phyloP scores from a whole-genome alignment of 805 yeast species.

The Torulaspora gathmanii region DNA sequence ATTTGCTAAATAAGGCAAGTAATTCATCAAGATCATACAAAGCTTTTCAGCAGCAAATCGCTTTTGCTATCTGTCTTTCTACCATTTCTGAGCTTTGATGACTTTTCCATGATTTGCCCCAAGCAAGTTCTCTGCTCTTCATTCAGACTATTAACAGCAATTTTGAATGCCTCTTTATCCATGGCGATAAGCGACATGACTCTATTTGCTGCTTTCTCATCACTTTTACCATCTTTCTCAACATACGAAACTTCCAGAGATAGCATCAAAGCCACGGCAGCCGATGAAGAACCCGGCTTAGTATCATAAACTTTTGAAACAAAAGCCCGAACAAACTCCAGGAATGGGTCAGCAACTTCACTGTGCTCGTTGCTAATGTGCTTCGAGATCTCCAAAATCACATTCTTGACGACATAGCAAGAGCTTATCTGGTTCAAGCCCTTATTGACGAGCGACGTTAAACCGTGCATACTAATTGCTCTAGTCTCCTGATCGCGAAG shows the following conservation, averaged over 20 bases:
- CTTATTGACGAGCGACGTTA: constrained; percentile 48
- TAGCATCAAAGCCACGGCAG: constrained; percentile 20
- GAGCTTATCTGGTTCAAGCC: constrained; percentile 28
- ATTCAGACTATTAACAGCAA: constrained; percentile 40
- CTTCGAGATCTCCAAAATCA: constrained; percentile 45
- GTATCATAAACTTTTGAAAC: constrained; percentile 37
- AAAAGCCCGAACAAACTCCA: constrained; percentile 38
- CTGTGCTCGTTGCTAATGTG: constrained; percentile 13
- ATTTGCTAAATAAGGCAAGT: too few species aligned
- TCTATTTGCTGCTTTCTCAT: constrained; percentile 40
- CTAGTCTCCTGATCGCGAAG: constrained; percentile 37
- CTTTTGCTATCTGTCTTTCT: neutral
- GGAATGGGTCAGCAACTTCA: constrained; percentile 2
- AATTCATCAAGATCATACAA: neutral
- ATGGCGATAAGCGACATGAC: constrained; percentile 44
- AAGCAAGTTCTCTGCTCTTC: constrained; percentile 34
- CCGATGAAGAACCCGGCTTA: neutral
- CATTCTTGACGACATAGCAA: constrained; percentile 38
- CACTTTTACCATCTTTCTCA: constrained; percentile 25
- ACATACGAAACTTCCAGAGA: constrained; percentile 39
- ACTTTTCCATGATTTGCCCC: constrained; percentile 18
- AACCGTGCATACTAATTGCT: constrained; percentile 52
- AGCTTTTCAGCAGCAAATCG: constrained; percentile 7
- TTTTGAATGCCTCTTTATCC: constrained; percentile 47
- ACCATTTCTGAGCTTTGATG: constrained; percentile 2